Conservation (phyloP, 2,329 filamentous ascomycete genomes). For the Zopfia rhizophila region DNA sequence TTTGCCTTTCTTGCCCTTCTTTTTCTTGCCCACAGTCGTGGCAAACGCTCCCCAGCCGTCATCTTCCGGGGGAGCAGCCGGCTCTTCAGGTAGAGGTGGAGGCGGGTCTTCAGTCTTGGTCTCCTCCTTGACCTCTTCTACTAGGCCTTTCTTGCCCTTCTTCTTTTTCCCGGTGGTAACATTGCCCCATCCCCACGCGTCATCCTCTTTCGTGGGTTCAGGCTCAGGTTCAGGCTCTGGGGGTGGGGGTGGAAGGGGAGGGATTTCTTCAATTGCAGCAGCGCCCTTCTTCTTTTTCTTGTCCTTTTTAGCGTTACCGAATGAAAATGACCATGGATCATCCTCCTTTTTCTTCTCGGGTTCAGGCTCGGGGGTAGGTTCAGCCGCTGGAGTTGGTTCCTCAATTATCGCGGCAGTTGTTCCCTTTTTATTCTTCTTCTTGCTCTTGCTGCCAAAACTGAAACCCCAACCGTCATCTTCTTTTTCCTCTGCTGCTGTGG, state of each 20-base stretch:
- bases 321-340: constrained; percentile 36
- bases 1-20: constrained; percentile 50
- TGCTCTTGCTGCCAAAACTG: constrained; percentile 46
- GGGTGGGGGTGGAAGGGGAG: constrained; percentile 26
- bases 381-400: constrained; percentile 33
- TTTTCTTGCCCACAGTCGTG: constrained; percentile 16
- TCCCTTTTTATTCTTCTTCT: constrained; percentile 48
- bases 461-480: constrained; percentile 46
- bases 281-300: constrained; percentile 51
- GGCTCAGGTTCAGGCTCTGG: constrained; percentile 44
- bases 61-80: constrained; percentile 9
- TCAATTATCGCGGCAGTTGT: constrained; percentile 42
- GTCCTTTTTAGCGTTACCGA: constrained; percentile 37
- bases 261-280: constrained; percentile 26
- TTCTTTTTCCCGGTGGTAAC: constrained; percentile 32
- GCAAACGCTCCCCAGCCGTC: constrained; percentile 31
- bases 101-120: constrained; percentile 28
- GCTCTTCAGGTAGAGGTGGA: no score
- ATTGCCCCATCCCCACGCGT: constrained; percentile 39
- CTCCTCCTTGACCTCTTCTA: constrained; percentile 28
- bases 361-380: constrained; percentile 34
- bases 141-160: constrained; percentile 39
- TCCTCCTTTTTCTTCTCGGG: constrained; percentile 39
- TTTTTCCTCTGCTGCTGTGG: constrained; percentile 33
- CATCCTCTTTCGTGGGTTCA: constrained; percentile 42